Percentiles rank a stretch among this genome's conserved stretches.
These are phyloP conservation scores for Sonneratia caseolaris DNA, from an alignment of 345 rosid species.

Conservation along the genomic window DNA sequence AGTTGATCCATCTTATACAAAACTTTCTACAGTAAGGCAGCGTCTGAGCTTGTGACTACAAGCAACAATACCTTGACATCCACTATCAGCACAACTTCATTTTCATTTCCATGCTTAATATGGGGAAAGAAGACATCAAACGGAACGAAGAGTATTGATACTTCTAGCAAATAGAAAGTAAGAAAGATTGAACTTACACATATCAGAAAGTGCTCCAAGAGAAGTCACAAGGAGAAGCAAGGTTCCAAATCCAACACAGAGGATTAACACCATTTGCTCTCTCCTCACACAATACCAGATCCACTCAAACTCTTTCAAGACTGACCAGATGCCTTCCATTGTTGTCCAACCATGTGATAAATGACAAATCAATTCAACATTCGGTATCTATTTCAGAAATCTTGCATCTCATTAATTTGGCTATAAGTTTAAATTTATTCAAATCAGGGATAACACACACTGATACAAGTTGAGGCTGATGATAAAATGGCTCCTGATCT, in stretches of 20 bases:
- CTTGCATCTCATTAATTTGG: background rate
- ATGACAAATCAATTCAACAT: background rate
- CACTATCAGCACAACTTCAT: too few species aligned
- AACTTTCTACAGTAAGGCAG: too few species aligned
- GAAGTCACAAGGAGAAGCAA: conserved; percentile 48
- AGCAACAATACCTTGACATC: too few species aligned
- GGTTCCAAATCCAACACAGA: conserved; percentile 51
- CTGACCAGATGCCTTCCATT: conserved; percentile 71
- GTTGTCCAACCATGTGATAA: conserved; percentile 22
- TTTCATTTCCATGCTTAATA: too few species aligned
- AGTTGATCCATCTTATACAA: too few species aligned
- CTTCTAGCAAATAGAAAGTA: background rate
- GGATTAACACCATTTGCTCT: conserved; percentile 40
- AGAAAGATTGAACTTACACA: conserved; percentile 34
- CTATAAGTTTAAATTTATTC: background rate
- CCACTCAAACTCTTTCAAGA: conserved; percentile 71
- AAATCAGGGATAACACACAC: background rate
- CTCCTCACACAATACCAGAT: conserved; percentile 31
- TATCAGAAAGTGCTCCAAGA: conserved; percentile 64
- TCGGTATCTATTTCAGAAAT: background rate
- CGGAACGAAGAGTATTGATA: too few species aligned
- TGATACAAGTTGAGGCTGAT: background rate
- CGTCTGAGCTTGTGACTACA: too few species aligned
- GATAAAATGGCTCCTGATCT: too few species aligned
- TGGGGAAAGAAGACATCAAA: too few species aligned